Conservation (phyloP, 345 rosid species). For the Murraya paniculata region DNA sequence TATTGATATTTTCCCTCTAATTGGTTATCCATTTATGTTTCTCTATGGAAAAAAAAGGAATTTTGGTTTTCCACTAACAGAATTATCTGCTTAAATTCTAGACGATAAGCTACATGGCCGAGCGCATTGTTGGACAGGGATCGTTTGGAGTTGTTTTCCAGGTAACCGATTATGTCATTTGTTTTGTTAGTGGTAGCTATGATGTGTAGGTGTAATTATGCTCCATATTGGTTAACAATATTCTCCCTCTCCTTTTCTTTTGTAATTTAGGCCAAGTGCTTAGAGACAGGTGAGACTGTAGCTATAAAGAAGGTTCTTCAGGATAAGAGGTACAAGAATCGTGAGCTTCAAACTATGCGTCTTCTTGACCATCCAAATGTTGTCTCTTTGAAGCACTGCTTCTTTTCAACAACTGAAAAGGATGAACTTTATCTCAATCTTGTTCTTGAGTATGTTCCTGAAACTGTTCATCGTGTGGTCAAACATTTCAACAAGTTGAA, state of each 20-base stretch:
- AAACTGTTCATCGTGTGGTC: constrained; percentile 87
- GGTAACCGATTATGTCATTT: constrained; percentile 37
- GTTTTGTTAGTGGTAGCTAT: background rate
- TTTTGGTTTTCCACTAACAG: background rate
- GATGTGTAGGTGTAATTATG: background rate
- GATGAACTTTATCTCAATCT: constrained; percentile 95
- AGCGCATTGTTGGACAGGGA: constrained; percentile 96
- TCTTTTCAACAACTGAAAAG: constrained; percentile 94
- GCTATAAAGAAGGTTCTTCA: constrained; percentile 98
- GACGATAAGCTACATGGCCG: constrained; percentile 99
- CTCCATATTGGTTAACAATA: background rate
- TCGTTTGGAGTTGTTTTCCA: constrained; percentile 98
- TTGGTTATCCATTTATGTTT: background rate
- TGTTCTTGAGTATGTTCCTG: constrained; percentile 97
- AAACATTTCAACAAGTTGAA: constrained; percentile 88
- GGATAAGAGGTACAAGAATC: constrained; percentile 95
- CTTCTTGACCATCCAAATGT: constrained; percentile 95
- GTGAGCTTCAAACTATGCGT: constrained; percentile 98
- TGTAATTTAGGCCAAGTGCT: constrained; percentile 71
- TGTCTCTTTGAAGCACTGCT: constrained; percentile 88
- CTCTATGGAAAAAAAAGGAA: too few species aligned
- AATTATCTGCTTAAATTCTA: constrained; percentile 26
- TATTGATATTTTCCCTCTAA: background rate
- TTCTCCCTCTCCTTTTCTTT: background rate
- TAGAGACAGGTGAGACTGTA: constrained; percentile 95